Conservation (phyloP, 768 basidiomycete species). For the Panaeolus cyanescens region DNA sequence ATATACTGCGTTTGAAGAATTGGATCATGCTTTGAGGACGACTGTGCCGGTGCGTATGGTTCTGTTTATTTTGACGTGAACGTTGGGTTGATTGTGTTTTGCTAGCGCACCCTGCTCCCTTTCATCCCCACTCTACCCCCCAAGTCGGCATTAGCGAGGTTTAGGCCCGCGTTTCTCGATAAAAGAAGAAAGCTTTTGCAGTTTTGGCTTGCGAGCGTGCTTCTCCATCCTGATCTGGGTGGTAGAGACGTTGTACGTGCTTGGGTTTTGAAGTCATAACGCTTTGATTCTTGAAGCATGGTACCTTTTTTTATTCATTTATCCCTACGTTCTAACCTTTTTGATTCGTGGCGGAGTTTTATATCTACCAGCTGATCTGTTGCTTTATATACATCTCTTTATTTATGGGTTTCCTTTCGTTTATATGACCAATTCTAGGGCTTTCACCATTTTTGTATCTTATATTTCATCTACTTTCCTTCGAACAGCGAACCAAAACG, state of each 20-base stretch:
- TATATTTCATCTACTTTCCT: too few relatives aligned
- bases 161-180: conserved; percentile 69
- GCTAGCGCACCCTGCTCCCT: conserved; percentile 44
- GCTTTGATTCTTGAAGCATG: too few relatives aligned
- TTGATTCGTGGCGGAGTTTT: too few relatives aligned
- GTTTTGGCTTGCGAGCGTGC: conserved; percentile 63
- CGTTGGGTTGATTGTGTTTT: conserved; percentile 4
- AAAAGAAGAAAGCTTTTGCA: conserved; percentile 59
- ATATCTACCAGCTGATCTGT: too few relatives aligned
- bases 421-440: too few relatives aligned
- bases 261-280: conserved; percentile 51
- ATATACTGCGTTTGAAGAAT: conserved; percentile 64
- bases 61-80: not conserved
- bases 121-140: conserved; percentile 65
- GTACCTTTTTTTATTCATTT: too few relatives aligned
- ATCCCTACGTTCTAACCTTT: too few relatives aligned
- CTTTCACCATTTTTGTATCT: too few relatives aligned
- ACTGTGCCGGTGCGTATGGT: conserved; percentile 51
- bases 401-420: too few relatives aligned
- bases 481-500: too few relatives aligned
- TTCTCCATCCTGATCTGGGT: conserved; percentile 74
- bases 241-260: conserved; percentile 56
- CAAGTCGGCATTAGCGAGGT: conserved; percentile 67
- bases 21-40: conserved; percentile 47
- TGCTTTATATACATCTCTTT: too few relatives aligned